Base-by-base conservation (phyloP, 2,329 filamentous ascomycete species). In the Aspergillus japonicus region DNA sequence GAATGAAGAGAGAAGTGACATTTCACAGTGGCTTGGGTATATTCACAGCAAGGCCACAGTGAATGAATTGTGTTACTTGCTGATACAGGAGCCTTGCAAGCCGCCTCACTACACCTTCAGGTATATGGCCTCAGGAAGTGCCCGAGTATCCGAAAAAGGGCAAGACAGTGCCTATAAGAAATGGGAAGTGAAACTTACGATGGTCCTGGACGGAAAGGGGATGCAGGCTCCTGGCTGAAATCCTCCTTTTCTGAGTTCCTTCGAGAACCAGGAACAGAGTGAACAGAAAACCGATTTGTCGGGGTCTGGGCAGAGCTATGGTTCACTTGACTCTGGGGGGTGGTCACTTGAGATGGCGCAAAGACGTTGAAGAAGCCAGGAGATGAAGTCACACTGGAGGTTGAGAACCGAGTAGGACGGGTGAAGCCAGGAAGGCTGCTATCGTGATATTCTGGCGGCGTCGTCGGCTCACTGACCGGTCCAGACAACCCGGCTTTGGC, bases 391-490 rank as follows among this genome's bases (percentile, higher is more conserved):
- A 97, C 82, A 78, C 91, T 95, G 42, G 92, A 93, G 62, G 90
- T 90, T 56, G 94, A 96, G 80, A 96, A 94, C 63, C 93, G 87
- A 73, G 93, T 93, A 48, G 92, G 90, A 47, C 92, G 87, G 57
- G 91, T 92, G 72, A 95, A 90, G 66, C 90, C 87, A 58, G 90
- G 87, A 70, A 96, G 94, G 48, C 88, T 89, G 62, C 86, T 87
- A 65, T 96, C 92, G 68, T 88, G 89, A 75, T 95, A 94, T 75
- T 98, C 95, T 33, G 95, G 95, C 23, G 95, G 95, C 23, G 95
- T 99, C 2, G 95, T 97, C 16, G 95, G 95, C 78, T 98, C 94
- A 68, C 91, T 96, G 73, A 96, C 91, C 69, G 93, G 90, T 56
- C 90, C 90, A 62, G 87, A 82, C 50, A 80, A 66, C 31, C 77